Base-by-base conservation (phyloP, 352 stramenopile species). In the Labyrinthula sp. region DNA sequence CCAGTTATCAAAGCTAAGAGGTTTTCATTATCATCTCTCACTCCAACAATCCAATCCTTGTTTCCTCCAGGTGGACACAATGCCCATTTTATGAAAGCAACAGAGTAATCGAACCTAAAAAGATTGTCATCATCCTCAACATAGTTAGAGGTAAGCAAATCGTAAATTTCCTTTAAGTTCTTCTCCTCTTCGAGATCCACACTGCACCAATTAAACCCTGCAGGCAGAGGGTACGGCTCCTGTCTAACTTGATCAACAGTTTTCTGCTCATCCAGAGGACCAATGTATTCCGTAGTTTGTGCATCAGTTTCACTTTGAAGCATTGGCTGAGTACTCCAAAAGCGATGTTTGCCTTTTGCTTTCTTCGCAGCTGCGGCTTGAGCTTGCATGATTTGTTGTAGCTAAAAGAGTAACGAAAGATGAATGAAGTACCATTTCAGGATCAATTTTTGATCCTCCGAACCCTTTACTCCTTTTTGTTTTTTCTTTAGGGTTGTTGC, bases 91-190 rank as follows among this genome's bases (percentile, higher is more conserved):
- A 89, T 54, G 30, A 86, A 83, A 12, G 70, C 62, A 0, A 71
- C 54, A 18, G 68, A 77, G 58, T 89, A 88, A 54, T 82, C 75
- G 39, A 89, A 86, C 23, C 89, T 79, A 71, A 99, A 95, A 57
- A 92, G 86, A 52, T 67, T 71, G 63, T 91, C 85, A 60, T 95
- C 88, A 62, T 98, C 90, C 59, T 99, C 89, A 6, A 99, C 89
- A 58, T 97, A 99, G 64, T 99, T 97, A 52, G 86, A 68, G 10
- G 73, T 84, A 2, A 99, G 68, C 24, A 98, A 61, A 4, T 80
- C 77, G 61, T 97, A 98, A 8, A 97, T 66, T 63, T 97, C 83
- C 12, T 83, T 40, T 8, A 62, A 56, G 54, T 55, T 26, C 15
- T 46, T 55, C 10, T 64, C 48, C 50, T 90, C 57, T 34, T 48